These are phyloP conservation scores for Sedum album DNA, from an alignment of 164 flowering plant species.

Conservation along the genomic window DNA sequence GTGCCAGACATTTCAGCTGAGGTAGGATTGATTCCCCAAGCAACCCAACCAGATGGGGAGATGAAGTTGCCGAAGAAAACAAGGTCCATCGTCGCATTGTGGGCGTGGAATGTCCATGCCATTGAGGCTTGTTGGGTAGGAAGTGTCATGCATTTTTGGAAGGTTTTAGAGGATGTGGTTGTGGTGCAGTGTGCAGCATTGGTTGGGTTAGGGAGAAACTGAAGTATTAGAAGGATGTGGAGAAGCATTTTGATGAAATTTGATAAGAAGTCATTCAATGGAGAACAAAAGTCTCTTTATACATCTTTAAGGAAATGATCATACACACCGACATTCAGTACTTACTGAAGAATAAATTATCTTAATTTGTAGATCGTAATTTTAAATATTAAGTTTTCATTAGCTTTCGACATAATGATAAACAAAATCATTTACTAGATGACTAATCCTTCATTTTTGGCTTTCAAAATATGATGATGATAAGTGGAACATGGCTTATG, in stretches of 20 bases:
- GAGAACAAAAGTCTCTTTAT: not conserved
- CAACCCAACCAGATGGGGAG: conserved; percentile 98
- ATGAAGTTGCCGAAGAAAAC: conserved; percentile 79
- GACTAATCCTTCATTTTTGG: too few relatives aligned
- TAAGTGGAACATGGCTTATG: too few relatives aligned
- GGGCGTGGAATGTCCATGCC: conserved; percentile 78
- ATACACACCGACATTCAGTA: too few relatives aligned
- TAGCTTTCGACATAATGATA: too few relatives aligned
- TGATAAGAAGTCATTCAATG: not conserved
- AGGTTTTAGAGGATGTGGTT: conserved; percentile 34
- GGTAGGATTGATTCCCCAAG: conserved; percentile 76
- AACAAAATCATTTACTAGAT: too few relatives aligned
- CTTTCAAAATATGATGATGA: too few relatives aligned
- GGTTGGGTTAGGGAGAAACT: conserved; percentile 5
- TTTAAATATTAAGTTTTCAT: too few relatives aligned
- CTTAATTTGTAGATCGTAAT: too few relatives aligned
- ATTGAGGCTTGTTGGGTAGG: conserved; percentile 83
- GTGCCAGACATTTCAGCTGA: conserved; percentile 77
- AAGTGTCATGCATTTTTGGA: conserved; percentile 60
- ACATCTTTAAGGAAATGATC: not conserved
- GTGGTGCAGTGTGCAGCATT: conserved; percentile 55
- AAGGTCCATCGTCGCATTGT: conserved; percentile 64
- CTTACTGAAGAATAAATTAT: too few relatives aligned
- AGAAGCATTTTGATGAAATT: conserved; percentile 8
- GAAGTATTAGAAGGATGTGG: conserved; percentile 2